Percentiles rank a stretch among this genome's conserved stretches.
Evolutionary conservation across 495 filamentous ascomycete genomes (phyloP).

Genomic region (Annulohypoxylon nitens): DNA sequence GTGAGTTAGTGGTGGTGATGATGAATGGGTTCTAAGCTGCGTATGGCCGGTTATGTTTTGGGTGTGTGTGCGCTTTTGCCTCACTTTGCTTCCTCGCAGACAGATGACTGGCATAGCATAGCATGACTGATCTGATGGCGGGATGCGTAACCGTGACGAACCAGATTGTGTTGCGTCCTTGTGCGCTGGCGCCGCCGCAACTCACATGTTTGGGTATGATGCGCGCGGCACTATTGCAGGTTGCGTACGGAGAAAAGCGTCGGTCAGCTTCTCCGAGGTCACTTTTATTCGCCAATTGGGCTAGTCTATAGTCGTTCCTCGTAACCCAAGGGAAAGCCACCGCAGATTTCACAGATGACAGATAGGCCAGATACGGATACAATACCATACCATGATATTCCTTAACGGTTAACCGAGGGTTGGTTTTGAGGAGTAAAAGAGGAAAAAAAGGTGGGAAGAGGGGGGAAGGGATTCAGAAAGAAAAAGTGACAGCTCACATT

Average conservation of each 20-base stretch:
- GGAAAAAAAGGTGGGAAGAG: slow-evolving; percentile 19
- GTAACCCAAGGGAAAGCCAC: slow-evolving; percentile 14
- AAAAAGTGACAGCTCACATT: slow-evolving; percentile 44
- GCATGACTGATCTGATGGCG: slow-evolving; percentile 35
- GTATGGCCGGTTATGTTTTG: neutral
- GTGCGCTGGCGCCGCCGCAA: slow-evolving; percentile 31
- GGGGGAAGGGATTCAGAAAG: slow-evolving; percentile 3
- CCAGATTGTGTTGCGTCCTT: slow-evolving; percentile 33
- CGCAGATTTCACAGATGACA: slow-evolving; percentile 24
- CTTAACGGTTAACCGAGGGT: slow-evolving; percentile 41
- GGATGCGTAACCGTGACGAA: slow-evolving; percentile 44
- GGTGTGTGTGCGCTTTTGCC: neutral
- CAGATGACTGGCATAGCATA: slow-evolving; percentile 33
- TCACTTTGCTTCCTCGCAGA: slow-evolving; percentile 25
- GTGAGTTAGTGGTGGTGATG: slow-evolving; percentile 6
- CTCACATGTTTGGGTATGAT: slow-evolving; percentile 46
- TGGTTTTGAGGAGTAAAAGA: slow-evolving; percentile 9
- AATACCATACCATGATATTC: slow-evolving; percentile 20
- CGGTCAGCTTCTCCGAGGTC: slow-evolving; percentile 42
- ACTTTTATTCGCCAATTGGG: slow-evolving; percentile 37
- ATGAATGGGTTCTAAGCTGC: slow-evolving; percentile 15
- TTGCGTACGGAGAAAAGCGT: slow-evolving; percentile 37
- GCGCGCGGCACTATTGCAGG: slow-evolving; percentile 34
- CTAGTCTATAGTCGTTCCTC: slow-evolving; percentile 27
- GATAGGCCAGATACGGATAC: slow-evolving; percentile 29